Base-by-base conservation (phyloP, 805 yeast species). In the Saccharomyces jurei region DNA sequence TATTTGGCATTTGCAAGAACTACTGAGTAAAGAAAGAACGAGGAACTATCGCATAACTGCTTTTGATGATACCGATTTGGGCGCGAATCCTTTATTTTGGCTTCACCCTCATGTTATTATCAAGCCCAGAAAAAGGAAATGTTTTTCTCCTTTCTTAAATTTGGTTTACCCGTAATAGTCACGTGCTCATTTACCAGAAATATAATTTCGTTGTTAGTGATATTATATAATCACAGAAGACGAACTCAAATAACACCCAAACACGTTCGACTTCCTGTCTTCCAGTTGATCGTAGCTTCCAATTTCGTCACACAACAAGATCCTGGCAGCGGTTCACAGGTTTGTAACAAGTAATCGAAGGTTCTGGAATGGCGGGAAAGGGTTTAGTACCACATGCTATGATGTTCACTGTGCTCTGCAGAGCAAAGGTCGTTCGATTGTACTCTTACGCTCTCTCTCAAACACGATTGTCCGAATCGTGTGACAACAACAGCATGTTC, bases 191-290 rank as follows among this genome's bases (percentile, higher is more conserved):
- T 17, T 36, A 17, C 6, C 22, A 17, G 17, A 36, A 36, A n/a
- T 11, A 17, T 2, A 17, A 17, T 32, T 13, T 9, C 44, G 44
- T 36, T 22, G 11, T 10, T 10, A 2, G 30, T 28, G 49, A 26
- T 4, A 2, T 9, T 6, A 2, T 5, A 2, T 1, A 1, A 9
- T 21, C 49, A 22, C 11, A n/a, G 8, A 6, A 9, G 11, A 27
- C 30, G 21, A 46, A 8, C 5, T 9, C 10, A 6, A 6, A 13
- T 8, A 21, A 21, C 48, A 46, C 49, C 49, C 49, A 46, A 10
- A 46, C 49, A 46, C 49, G 30, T 31, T 46, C 49, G 49, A 46
- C 49, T 46, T 46, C 49, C 49, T 27, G 30, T 46, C 49, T 46
- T 46, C 30, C 30, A 14, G 21, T 46, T 22, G 31, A 29, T 28